Evolutionary conservation across 228 moss, liverwort and hornwort genomes (phyloP), one percentile per base, ranked within the genome.

Genomic region (Sphagnum fallax): DNA sequence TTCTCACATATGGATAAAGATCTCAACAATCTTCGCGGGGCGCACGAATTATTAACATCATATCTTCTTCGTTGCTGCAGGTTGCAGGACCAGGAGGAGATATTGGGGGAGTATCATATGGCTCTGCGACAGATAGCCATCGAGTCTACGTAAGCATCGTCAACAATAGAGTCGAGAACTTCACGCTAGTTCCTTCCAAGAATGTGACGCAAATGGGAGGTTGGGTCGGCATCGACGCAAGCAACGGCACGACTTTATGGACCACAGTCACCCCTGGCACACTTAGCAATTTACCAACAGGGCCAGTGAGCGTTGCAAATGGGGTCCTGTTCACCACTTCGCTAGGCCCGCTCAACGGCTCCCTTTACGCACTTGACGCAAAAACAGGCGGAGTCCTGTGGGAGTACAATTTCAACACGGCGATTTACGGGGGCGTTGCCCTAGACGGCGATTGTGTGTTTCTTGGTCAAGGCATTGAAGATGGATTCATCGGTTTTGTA

Each of bases 81-180:
- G 74, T 67, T 16, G 74, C 80, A 5, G 83, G 79, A 9, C 80
- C 80, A 3, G 80, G 80, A 13, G 70, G 80, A 16, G 1, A 0
- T 7, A 3, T 47, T 5, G 81, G 81, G 52, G 85, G 85, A 11
- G 68, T 74, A 4, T 66, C 66, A 0, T 81, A 79, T 81, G 81
- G 79, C 7, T 66, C 69, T 18, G 67, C 76, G 0, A 73, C 81
- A 0, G 79, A 81, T 13, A 74, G 76, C 4, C 5, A 72, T 8
- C 70, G 69, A 5, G 76, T 85, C 5, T 81, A 74, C 65, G 79
- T 76, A 6, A 77, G 7, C 47, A 67, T 76, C 52, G 64, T 69
- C 62, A 75, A 75, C 69, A 55, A 52, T 16, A 15, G 4, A 5
- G 5, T 0, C n/a, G 4, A 5, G 18, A 67, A 76, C 50, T 76